phyloP scores from a whole-genome alignment of 169 alveolate species.

The Plasmodium malariae region DNA sequence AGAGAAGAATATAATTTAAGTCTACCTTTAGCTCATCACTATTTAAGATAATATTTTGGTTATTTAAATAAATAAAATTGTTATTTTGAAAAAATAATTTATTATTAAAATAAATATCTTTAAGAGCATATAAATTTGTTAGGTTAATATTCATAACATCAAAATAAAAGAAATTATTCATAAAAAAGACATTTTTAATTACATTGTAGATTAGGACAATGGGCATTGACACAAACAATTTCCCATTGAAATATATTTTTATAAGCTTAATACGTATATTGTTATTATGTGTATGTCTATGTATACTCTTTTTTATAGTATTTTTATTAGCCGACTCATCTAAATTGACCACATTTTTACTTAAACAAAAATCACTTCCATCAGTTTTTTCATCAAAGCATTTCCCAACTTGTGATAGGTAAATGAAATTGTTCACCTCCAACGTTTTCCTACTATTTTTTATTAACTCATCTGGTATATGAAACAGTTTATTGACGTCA shows the following conservation, averaged over 20 bases:
- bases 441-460: not conserved
- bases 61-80: conserved; percentile 32
- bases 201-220: conserved; percentile 45
- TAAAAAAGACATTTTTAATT: conserved; percentile 33
- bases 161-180: conserved; percentile 35
- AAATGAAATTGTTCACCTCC: not conserved
- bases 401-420: conserved; percentile 1
- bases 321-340: too few species aligned
- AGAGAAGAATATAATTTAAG: conserved; percentile 48
- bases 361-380: not conserved
- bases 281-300: not conserved
- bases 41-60: conserved; percentile 55
- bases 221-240: conserved; percentile 39
- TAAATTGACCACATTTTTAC: not conserved
- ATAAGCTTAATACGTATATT: conserved; percentile 30
- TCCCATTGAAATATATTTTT: conserved; percentile 60
- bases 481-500: conserved; percentile 29
- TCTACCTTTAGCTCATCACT: conserved; percentile 42
- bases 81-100: conserved; percentile 21
- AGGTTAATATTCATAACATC: conserved; percentile 22
- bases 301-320: not conserved
- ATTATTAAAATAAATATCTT: conserved; percentile 45
- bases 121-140: not conserved
- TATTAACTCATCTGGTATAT: not conserved
- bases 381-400: not conserved